phyloP scores from a whole-genome alignment of 257 asterid species.

The Lycium ferocissimum region DNA sequence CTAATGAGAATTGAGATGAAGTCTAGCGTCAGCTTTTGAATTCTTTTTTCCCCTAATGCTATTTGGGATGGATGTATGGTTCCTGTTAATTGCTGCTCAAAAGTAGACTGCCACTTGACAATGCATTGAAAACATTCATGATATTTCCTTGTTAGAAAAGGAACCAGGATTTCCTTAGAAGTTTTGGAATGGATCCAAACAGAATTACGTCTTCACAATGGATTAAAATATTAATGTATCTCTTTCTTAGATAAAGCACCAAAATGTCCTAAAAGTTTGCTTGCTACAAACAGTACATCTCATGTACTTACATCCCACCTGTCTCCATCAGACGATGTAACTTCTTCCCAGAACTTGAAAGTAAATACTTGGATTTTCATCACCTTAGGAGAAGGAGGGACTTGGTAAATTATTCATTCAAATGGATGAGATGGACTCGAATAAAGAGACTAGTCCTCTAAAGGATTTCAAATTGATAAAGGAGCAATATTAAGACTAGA shows the following conservation, averaged over 20 bases:
- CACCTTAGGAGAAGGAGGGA: background rate
- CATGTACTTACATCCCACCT: background rate
- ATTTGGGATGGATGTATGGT: background rate
- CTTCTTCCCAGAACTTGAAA: background rate
- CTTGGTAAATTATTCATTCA: background rate
- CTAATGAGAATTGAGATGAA: slow-evolving; percentile 7
- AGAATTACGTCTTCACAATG: background rate
- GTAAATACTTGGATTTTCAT: slow-evolving; percentile 1
- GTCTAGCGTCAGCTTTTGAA: no score
- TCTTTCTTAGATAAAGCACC: background rate
- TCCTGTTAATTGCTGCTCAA: background rate
- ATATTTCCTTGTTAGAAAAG: background rate
- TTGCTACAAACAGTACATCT: background rate
- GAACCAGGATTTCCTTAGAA: background rate
- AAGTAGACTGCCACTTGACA: background rate
- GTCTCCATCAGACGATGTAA: background rate
- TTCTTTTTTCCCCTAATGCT: background rate
- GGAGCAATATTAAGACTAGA: background rate
- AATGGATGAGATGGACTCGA: background rate
- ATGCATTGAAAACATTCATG: background rate
- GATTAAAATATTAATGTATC: background rate
- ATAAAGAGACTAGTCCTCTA: background rate
- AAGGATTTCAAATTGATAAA: background rate
- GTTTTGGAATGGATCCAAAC: background rate
- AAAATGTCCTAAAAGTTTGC: background rate